Base-by-base conservation (phyloP, 768 basidiomycete genomes). In the Porphyrellus cyaneotinctus region DNA sequence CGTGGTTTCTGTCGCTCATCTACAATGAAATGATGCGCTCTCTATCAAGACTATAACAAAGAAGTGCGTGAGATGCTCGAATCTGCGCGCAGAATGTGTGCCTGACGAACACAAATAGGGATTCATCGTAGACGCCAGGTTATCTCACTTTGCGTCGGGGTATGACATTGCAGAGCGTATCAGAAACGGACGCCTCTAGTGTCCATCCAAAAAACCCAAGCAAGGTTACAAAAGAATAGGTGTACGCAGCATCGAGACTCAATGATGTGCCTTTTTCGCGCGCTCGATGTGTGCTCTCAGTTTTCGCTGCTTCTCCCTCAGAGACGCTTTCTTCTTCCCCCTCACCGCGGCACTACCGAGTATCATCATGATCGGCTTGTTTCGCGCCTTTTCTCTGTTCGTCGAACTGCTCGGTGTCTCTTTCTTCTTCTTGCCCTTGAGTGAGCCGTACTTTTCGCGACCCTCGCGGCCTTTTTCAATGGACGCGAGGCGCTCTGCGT, bases 301-400 rank as follows among this genome's bases (percentile, higher is more conserved):
- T 67, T 82, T 85, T 61, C 78, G 83, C 68, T 93, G 91, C 69
- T 92, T 93, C 54, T 92, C 86, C 59, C 83, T 76, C 61, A 93
- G 68, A 1, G 85, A 87, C 22, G 84, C 84, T 73, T 87, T 90
- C 74, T 89, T 91, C 75, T 93, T 92, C 1, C 88, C 76, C 58
- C 77, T 75, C n/a, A 92, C 88, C 2, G 84, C 82, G 1, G 78
- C 79, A 53, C 87, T 90, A 45, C 84, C 78, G 56, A 92, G 72
- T 49, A 91, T 84, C 91, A 92, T 93, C 94, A 95, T 95, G 59
- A 95, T 80, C 23, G 94, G 94, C 70, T 97, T 97, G 69, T 95
- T 94, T 66, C 88, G 81, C 35, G 84, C 82, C 81, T 97, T 97
- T 74, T 95, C 91, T 64, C 83, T 78, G 70, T 97, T 97, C 31